These are phyloP conservation scores for Fonsecaea erecta DNA, from an alignment of 2,329 filamentous ascomycete species.

Conservation along the genomic window DNA sequence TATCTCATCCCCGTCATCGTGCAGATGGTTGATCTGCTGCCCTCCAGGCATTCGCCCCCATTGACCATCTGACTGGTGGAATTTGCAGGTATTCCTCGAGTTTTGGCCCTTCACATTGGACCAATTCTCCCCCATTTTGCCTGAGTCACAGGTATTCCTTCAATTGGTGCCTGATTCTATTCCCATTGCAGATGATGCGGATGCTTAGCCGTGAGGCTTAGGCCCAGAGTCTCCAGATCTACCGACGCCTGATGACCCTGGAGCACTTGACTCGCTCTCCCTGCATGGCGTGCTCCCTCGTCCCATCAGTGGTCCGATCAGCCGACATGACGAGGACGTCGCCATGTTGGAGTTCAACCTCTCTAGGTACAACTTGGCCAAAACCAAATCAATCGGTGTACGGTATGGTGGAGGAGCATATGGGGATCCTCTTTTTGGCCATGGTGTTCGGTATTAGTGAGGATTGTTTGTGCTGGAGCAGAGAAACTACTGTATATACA, in stretches of 20 bases:
- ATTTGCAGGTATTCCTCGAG: background rate
- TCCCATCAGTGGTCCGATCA: background rate
- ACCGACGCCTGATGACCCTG: background rate
- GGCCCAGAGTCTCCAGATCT: conserved; percentile 3
- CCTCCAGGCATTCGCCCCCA: background rate
- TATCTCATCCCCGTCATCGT: conserved; percentile 9
- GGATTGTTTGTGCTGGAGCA: too few species aligned
- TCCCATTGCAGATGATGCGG: background rate
- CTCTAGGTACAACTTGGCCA: background rate
- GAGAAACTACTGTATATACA: too few species aligned
- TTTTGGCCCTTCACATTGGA: background rate
- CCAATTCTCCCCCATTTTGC: background rate
- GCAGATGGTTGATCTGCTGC: conserved; percentile 9
- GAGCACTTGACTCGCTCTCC: conserved; percentile 14
- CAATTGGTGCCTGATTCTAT: conserved; percentile 4
- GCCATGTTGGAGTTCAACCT: background rate
- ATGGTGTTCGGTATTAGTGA: too few species aligned
- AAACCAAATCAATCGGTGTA: too few species aligned
- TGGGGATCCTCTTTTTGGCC: too few species aligned
- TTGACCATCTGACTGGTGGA: conserved; percentile 15
- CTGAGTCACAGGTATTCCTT: background rate
- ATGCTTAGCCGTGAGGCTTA: background rate
- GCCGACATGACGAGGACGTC: background rate
- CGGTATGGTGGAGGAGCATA: background rate
- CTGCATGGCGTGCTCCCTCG: background rate